These are phyloP conservation scores for Aspergillus fischeri DNA, from an alignment of 2,329 filamentous ascomycete species.

Conservation along the genomic window DNA sequence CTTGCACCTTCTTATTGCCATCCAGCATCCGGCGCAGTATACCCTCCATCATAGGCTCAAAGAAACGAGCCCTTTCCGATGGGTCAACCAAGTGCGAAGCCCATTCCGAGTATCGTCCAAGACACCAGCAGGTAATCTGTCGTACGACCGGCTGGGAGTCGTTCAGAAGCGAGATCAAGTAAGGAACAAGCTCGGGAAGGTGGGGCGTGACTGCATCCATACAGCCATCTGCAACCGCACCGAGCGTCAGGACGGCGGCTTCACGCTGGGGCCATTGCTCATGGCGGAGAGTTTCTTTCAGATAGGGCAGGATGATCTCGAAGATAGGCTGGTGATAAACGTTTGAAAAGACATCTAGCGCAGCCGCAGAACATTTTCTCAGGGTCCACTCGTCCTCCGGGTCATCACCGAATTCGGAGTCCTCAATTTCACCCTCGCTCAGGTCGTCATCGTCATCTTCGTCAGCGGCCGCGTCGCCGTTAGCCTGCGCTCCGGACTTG, in stretches of 20 bases:
- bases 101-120: conserved; percentile 91
- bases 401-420: conserved; percentile 67
- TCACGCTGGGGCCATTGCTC: conserved; percentile 88
- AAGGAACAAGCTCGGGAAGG: conserved; percentile 83
- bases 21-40: conserved; percentile 94
- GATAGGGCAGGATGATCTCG: conserved; percentile 83
- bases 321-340: conserved; percentile 89
- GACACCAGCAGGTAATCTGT: conserved; percentile 96
- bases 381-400: conserved; percentile 93
- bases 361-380: conserved; percentile 93
- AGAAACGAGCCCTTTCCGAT: conserved; percentile 68
- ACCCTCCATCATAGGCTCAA: conserved; percentile 95
- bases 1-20: conserved; percentile 95
- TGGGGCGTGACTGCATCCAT: conserved; percentile 86
- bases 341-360: conserved; percentile 86
- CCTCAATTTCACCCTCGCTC: conserved; percentile 81
- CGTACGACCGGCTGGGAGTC: conserved; percentile 87
- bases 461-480: conserved; percentile 46
- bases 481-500: conserved; percentile 37
- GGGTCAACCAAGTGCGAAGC: conserved; percentile 69
- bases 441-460: conserved; percentile 66
- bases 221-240: conserved; percentile 92
- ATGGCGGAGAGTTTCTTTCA: conserved; percentile 84
- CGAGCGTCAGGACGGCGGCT: conserved; percentile 87
- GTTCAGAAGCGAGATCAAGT: conserved; percentile 78